phyloP scores from a whole-genome alignment of 2,329 filamentous ascomycete species.

The Dothiorella sarmentorum region DNA sequence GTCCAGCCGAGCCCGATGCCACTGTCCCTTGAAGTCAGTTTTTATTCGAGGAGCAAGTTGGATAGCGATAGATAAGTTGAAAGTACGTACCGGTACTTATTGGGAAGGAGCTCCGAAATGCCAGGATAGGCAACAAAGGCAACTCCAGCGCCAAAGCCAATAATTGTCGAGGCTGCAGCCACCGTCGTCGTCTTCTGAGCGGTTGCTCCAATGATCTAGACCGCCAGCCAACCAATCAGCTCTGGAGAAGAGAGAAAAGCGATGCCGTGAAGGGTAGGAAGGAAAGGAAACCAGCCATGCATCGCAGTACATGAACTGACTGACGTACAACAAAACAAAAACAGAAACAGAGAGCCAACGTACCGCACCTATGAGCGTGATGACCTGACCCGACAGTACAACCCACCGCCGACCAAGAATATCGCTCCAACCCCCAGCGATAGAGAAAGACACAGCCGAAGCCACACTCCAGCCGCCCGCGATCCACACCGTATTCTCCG shows the following conservation, averaged over 20 bases:
- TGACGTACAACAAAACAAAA: too few relatives aligned
- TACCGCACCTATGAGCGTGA: conserved; percentile 30
- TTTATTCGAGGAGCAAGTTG: background rate
- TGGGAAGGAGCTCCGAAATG: conserved; percentile 25
- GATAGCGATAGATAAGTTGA: background rate
- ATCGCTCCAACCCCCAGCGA: conserved; percentile 33
- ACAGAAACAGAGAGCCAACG: conserved; percentile 22
- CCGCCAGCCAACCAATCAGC: conserved; percentile 31
- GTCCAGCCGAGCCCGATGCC: conserved; percentile 28
- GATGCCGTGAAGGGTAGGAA: too few relatives aligned
- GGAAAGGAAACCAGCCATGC: too few relatives aligned
- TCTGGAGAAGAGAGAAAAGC: background rate
- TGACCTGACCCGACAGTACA: conserved; percentile 29
- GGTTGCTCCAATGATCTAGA: conserved; percentile 36
- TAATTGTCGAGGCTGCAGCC: conserved; percentile 24
- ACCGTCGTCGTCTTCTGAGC: conserved; percentile 33
- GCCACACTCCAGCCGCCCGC: conserved; percentile 29
- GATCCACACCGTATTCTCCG: conserved; percentile 27
- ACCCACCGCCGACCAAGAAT: conserved; percentile 34
- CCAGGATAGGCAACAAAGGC: conserved; percentile 19
- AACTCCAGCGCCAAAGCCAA: conserved; percentile 4
- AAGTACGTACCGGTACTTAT: conserved; percentile 21
- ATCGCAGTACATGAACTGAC: too few relatives aligned
- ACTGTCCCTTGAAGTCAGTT: conserved; percentile 11
- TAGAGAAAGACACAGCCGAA: conserved; percentile 30